Conservation (phyloP, 1,139 yeast species). For the Blastobotrys apis region DNA sequence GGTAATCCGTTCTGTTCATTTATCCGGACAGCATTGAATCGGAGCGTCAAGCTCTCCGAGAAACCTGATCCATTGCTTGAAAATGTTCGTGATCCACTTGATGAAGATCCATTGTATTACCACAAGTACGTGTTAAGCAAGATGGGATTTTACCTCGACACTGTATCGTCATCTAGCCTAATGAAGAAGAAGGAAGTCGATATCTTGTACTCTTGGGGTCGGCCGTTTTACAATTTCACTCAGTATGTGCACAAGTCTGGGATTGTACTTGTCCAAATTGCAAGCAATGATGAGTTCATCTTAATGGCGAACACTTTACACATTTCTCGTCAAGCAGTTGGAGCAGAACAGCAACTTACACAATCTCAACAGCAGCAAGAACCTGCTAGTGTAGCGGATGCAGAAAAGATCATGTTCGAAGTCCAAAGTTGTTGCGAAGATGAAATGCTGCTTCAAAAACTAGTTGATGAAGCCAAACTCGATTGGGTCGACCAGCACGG, state of each 20-base stretch:
- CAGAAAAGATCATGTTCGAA: conserved; percentile 68
- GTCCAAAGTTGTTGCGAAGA: conserved; percentile 62
- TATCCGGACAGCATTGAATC: conserved; percentile 42
- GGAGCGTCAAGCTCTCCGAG: neutral
- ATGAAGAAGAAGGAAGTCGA: conserved; percentile 37
- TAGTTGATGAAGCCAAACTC: conserved; percentile 50
- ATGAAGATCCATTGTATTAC: conserved; percentile 54
- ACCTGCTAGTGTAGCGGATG: conserved; percentile 14
- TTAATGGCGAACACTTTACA: conserved; percentile 41
- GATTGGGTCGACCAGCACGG: conserved; percentile 9
- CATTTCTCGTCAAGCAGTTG: conserved; percentile 27
- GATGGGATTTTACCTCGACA: conserved; percentile 74
- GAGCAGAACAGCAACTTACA: conserved; percentile 24
- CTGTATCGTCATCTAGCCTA: conserved; percentile 51
- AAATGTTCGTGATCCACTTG: conserved; percentile 31
- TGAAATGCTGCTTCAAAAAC: conserved; percentile 42
- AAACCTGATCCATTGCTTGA: conserved; percentile 6
- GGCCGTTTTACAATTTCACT: conserved; percentile 71
- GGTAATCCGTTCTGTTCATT: conserved; percentile 86
- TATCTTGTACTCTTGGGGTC: conserved; percentile 85
- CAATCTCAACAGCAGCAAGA: conserved; percentile 28
- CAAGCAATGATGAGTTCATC: conserved; percentile 75
- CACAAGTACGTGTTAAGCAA: conserved; percentile 57
- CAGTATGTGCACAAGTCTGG: conserved; percentile 92
- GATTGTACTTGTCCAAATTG: conserved; percentile 79